phyloP scores from a whole-genome alignment of 192 early-diverging fungal genomes.

The Backusella morwellensis region DNA sequence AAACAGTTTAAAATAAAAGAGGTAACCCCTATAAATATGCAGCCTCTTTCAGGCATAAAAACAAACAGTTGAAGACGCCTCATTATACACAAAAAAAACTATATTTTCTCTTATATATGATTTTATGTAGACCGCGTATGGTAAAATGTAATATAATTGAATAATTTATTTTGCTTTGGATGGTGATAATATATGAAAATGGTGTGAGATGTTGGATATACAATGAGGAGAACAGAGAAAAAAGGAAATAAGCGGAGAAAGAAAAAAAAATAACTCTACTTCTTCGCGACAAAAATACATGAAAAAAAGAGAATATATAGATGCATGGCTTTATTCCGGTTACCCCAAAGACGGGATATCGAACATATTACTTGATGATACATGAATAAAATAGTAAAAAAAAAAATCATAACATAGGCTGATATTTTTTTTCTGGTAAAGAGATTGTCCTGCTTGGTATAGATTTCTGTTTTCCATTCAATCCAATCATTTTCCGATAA shows the following conservation, averaged over 20 bases:
- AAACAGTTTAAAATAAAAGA: no score
- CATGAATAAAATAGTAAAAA: background rate
- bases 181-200: background rate
- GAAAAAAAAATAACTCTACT: background rate
- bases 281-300: background rate
- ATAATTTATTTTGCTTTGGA: background rate
- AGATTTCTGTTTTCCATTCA: background rate
- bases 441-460: background rate
- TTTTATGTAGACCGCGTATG: no score
- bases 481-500: background rate
- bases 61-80: no score
- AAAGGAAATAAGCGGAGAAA: background rate
- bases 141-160: background rate
- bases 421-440: background rate
- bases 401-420: background rate
- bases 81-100: no score
- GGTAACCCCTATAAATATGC: no score
- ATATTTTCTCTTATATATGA: no score
- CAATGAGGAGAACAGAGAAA: background rate
- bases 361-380: background rate
- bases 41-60: no score
- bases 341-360: background rate
- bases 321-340: background rate
- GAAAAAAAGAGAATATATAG: background rate
- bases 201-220: background rate